Evolutionary conservation across 371 early-diverging fungal genomes (phyloP), one percentile per base, ranked within the genome.

Genomic region (Lichtheimia hyalospora): DNA sequence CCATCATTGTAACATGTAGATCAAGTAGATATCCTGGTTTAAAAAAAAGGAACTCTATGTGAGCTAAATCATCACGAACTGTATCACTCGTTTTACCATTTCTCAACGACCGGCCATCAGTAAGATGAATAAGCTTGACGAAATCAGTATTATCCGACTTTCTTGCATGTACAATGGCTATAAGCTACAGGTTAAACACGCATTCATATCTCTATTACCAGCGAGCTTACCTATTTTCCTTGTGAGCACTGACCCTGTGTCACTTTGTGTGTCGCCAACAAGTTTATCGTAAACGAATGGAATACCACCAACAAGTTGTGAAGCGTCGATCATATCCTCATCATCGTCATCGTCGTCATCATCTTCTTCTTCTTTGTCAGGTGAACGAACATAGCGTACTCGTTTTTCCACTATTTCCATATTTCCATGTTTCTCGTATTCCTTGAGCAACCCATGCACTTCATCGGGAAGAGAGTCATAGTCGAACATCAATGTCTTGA

Each of bases 1-100:
- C 70, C 39, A 77, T 52, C 39, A 78, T 49, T 0, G 71, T 74
- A 3, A 78, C 73, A 48, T 71, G 70, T 4, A 78, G 41, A 61
- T 78, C 75, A 5, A 78, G 40, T 14, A 78, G 49, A 21, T 39
- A 27, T 12, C 52, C 52, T 52, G 25, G 14, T 7, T n/a, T 3
- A 25, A 16, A 23, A 42, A 46, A 15, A 0, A 44, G n/a, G n/a
- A n/a, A 25, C 8, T 14, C 15, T 14, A 15, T 51, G 51, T 15
- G 21, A 46, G 46, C 21, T n/a, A 7, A 7, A 16, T 46, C 16
- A 48, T 23, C 48, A n/a, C 6, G 18, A 6, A 44, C 10, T 7
- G 51, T 25, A 24, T 15, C 51, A 15, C 1, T 34, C 34, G 0
- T 5, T 34, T 18, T 60, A 62, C 67, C 63, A 49, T 55, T 60